Conservation (phyloP, 331 rosid species). For the Acacia concinna region DNA sequence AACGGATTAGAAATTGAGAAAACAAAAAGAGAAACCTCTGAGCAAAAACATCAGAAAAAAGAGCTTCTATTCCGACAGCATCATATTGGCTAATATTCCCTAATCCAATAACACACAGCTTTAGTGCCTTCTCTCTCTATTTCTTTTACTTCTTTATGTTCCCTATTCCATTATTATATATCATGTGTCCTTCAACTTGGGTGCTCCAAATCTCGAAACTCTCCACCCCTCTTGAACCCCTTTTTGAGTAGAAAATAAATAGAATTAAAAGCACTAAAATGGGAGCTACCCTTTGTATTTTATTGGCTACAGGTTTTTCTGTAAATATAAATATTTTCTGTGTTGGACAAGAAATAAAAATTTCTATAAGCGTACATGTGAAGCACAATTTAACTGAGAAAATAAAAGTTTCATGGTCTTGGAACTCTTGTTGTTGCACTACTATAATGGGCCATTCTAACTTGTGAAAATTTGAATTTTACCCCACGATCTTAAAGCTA, state of each 20-base stretch:
- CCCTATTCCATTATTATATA: slow-evolving; percentile 36
- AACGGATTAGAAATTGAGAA: neutral
- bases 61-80: slow-evolving; percentile 66
- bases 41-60: slow-evolving; percentile 26
- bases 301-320: neutral
- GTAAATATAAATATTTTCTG: neutral
- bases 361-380: neutral
- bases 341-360: neutral
- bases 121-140: slow-evolving; percentile 30
- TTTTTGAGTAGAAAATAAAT: neutral
- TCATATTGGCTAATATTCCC: slow-evolving; percentile 42
- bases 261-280: too few species aligned
- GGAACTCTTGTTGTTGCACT: neutral
- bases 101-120: slow-evolving; percentile 23
- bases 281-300: neutral
- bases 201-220: slow-evolving; percentile 48
- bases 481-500: neutral
- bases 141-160: neutral
- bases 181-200: slow-evolving; percentile 38
- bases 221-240: slow-evolving; percentile 28
- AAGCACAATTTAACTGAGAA: neutral
- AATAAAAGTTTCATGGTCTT: too few species aligned
- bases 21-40: slow-evolving; percentile 21
- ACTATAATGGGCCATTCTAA: neutral
- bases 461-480: neutral